phyloP scores from a whole-genome alignment of 768 basidiomycete species.

The Russula vinacea region DNA sequence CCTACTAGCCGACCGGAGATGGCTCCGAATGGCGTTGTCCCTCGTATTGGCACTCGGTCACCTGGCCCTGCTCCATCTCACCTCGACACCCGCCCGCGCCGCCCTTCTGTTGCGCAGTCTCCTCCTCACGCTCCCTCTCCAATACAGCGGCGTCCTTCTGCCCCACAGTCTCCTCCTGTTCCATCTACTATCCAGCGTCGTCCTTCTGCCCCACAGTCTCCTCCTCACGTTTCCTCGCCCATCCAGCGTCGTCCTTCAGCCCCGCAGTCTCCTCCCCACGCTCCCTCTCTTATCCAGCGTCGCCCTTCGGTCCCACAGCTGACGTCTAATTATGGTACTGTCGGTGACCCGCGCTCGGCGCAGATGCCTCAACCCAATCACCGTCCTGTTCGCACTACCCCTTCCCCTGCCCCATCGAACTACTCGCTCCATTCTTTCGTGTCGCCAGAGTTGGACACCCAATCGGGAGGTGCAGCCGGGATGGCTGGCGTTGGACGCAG shows the following conservation, averaged over 20 bases:
- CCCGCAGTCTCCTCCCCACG: constrained; percentile 12
- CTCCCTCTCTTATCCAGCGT: neutral
- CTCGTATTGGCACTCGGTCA: constrained; percentile 30
- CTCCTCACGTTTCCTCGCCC: constrained; percentile 13
- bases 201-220: neutral
- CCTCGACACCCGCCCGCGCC: neutral
- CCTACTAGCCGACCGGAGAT: neutral
- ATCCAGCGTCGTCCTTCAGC: constrained; percentile 18
- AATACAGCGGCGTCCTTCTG: constrained; percentile 10
- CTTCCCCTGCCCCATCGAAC: constrained; percentile 22
- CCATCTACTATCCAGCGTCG: neutral
- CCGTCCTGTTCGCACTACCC: constrained; percentile 2
- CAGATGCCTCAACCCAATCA: constrained; percentile 5
- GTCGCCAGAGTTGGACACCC: constrained; percentile 56
- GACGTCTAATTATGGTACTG: neutral
- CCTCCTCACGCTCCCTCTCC: constrained; percentile 13
- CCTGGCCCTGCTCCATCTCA: constrained; percentile 24
- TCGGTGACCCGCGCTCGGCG: constrained; percentile 8
- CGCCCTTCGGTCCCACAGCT: neutral
- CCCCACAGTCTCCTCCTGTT: constrained; percentile 11
- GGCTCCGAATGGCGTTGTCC: neutral
- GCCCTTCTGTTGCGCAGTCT: constrained; percentile 7
- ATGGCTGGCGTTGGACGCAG: constrained; percentile 91
- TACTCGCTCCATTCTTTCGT: constrained; percentile 9
- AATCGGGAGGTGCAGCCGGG: constrained; percentile 69